These are phyloP conservation scores for Paraconiothyrium sp. DNA, from an alignment of 2,329 filamentous ascomycete genomes.

Conservation along the genomic window DNA sequence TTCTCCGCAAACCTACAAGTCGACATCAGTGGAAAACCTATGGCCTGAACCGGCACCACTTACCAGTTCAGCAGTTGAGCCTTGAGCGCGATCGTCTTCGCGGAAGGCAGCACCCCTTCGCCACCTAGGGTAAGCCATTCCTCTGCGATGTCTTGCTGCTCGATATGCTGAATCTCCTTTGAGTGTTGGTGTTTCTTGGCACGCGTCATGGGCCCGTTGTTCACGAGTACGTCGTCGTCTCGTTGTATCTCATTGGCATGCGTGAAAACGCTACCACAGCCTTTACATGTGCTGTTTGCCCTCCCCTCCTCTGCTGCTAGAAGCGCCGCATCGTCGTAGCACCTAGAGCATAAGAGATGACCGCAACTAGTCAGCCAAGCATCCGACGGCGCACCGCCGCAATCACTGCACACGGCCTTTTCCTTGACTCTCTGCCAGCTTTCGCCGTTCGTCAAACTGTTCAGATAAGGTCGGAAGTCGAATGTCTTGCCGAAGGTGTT, in stretches of 20 bases:
- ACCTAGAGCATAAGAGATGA: conserved; percentile 65
- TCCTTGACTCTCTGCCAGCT: conserved; percentile 53
- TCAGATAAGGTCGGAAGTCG: conserved; percentile 55
- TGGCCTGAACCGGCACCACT: not conserved
- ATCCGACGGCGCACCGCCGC: conserved; percentile 50
- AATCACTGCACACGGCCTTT: conserved; percentile 56
- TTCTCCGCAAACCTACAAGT: conserved; percentile 49
- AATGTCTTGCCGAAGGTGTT: conserved; percentile 49
- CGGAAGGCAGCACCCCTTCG: conserved; percentile 52
- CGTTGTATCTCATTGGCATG: conserved; percentile 31
- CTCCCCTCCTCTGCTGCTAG: conserved; percentile 33
- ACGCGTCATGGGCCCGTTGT: conserved; percentile 27
- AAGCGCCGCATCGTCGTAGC: conserved; percentile 51
- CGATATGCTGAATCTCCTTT: conserved; percentile 22
- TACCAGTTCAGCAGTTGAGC: conserved; percentile 55
- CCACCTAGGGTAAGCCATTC: conserved; percentile 53
- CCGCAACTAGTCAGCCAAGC: conserved; percentile 61
- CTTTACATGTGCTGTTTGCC: conserved; percentile 35
- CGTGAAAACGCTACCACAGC: conserved; percentile 44
- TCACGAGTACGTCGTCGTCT: conserved; percentile 24
- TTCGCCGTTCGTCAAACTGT: conserved; percentile 42
- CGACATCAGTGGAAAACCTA: not conserved
- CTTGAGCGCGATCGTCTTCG: conserved; percentile 59
- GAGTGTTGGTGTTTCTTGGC: conserved; percentile 27
- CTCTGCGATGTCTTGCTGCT: conserved; percentile 40